Base-by-base conservation (phyloP, 208 protist genomes). In the Leishmania lainsoni region DNA sequence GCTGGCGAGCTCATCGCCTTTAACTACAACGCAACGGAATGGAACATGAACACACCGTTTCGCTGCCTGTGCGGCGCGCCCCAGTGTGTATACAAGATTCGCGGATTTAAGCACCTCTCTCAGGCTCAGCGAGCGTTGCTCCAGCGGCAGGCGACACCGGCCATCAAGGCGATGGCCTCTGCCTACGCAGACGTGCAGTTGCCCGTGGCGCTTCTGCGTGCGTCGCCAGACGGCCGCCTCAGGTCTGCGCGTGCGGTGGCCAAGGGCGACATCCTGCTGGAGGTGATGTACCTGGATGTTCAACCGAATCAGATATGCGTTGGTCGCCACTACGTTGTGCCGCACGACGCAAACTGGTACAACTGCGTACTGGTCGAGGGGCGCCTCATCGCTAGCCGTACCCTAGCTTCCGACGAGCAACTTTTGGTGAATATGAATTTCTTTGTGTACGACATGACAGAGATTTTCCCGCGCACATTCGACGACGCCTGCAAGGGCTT, bases 1-100 rank as follows among this genome's bases (percentile, higher is more conserved):
- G 71, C 32, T 9, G 91, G 81, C 20, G 94, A 96, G 81, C 77
- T 93, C 52, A 87, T 97, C 75, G 79, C 90, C 22, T 93, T 92
- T 72, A 94, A 97, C 87, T 97, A 96, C 81, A 90, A 91, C 81
- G 87, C 94, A 9, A 94, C 92, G 35, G 94, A 97, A 85, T 97
- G 93, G 92, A 89, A 93, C 63, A 90, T 97, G 87, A 85, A 74
- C 84, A 79, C 85, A 61, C 88, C 90, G 10, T 95, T 97, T 79
- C 87, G 83, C 72, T 97, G 94, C 79, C 78, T 91, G 17, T 97
- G 94, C 81, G 75, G 84, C n/a, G 71, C 87, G 39, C 61, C 81
- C 10, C 61, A 82, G n/a, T 97, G 94, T 71, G 83, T 90, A 54
- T 89, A 90, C 70, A 83, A 91, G 26, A 92, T 97, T 59, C 89